Evolutionary conservation across 2,329 filamentous ascomycete species (phyloP).

Genomic region (Pseudogymnoascus sp.): DNA sequence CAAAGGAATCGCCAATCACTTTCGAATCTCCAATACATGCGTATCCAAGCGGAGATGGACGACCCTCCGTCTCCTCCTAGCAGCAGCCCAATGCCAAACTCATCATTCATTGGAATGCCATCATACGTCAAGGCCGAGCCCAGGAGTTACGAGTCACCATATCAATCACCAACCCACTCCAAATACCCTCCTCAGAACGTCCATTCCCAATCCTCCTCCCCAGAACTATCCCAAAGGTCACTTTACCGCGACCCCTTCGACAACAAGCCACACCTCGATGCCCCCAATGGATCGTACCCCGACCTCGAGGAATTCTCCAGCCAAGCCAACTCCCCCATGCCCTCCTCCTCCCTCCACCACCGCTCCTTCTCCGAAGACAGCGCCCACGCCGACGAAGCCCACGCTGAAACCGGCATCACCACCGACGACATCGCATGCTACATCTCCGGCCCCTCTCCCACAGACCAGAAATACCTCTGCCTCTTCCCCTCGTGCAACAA

Average conservation of each 20-base stretch:
- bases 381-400: slow-evolving; percentile 56
- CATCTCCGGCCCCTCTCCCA: slow-evolving; percentile 62
- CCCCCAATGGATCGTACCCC: slow-evolving; percentile 14
- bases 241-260: slow-evolving; percentile 37
- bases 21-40: slow-evolving; percentile 50
- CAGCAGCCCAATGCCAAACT: slow-evolving; percentile 40
- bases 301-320: slow-evolving; percentile 14
- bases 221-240: slow-evolving; percentile 40
- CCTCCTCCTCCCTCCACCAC: slow-evolving; percentile 32
- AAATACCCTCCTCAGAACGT: slow-evolving; percentile 39
- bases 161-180: slow-evolving; percentile 22
- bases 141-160: slow-evolving; percentile 27
- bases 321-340: slow-evolving; percentile 16
- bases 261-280: slow-evolving; percentile 34
- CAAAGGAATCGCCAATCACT: slow-evolving; percentile 37
- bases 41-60: slow-evolving; percentile 44
- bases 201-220: slow-evolving; percentile 38
- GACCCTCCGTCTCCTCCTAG: slow-evolving; percentile 48
- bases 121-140: slow-evolving; percentile 36
- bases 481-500: slow-evolving; percentile 73
- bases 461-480: slow-evolving; percentile 73
- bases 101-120: slow-evolving; percentile 46
- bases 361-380: slow-evolving; percentile 50
- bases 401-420: slow-evolving; percentile 74
- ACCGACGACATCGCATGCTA: slow-evolving; percentile 72